Evolutionary conservation across 192 early-diverging fungal genomes (phyloP), one percentile per base, ranked within the genome.

Genomic region (Umbelopsis sp.): DNA sequence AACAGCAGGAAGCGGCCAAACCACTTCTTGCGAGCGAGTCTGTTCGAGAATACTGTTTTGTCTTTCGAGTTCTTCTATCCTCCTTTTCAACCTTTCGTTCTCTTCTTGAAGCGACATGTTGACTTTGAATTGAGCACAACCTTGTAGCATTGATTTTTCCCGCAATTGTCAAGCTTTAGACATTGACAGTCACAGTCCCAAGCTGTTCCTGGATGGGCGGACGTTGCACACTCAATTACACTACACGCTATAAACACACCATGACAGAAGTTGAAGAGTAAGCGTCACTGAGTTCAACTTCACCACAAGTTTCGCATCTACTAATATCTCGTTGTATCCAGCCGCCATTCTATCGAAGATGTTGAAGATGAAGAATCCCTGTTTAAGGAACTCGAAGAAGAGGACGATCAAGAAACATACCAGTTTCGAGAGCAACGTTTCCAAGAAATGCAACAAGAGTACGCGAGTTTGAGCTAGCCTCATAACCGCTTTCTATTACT

Each of bases 381-480:
- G 2, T 87, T 97, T 61, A 89, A 80, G 49, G 93, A 95, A 71
- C 87, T 97, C 15, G 95, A 98, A 73, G 87, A 91, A 68, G 97
- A 94, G 48, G 91, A 89, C 65, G 85, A 95, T 67, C 83, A 87
- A 21, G 84, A 83, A 52, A 71, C 93, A 53, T 87, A 92, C 21
- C 79, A 67, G 13, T 81, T 95, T 55, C 89, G 97, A 45, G 97
- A 98, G 75, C 84, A 85, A 68, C 82, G 97, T 10, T 86, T 98
- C 46, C 86, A 91, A 68, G 91, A 95, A 75, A 79, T 97, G 20
- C 91, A 95, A 81, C 77, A 77, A 51, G 94, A 97, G 92, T 95
- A 87, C 74, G 86, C 74, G 27, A 21, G 47, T 44, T 46, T 13
- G 41, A 16, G n/a, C 7, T 21, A 9, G 45, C 70, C 15, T 48